Percentiles rank a stretch among this genome's conserved stretches.
Conservation (phyloP, 192 early-diverging fungal genomes). For the Geranomyces michiganensis region DNA sequence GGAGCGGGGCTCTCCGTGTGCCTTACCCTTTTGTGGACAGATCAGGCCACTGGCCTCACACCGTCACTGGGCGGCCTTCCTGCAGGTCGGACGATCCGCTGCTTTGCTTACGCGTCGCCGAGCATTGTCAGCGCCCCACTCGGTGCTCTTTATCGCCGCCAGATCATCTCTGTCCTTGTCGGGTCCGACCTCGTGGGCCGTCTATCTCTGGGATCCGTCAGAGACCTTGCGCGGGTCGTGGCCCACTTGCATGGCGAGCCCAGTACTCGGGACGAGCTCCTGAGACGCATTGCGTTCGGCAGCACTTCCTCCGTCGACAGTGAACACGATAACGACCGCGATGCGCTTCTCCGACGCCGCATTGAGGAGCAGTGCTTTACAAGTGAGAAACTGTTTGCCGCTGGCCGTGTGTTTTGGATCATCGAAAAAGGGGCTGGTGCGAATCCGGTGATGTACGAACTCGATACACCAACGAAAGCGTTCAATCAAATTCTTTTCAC, state of each 20-base stretch:
- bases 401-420: constrained; percentile 47
- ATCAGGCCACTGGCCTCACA: constrained; percentile 45
- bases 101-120: constrained; percentile 84
- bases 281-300: not conserved
- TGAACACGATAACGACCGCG: not conserved
- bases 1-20: constrained; percentile 85
- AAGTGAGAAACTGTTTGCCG: constrained; percentile 42
- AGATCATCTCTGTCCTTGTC: constrained; percentile 83
- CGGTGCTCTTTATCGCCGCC: constrained; percentile 61
- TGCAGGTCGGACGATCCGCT: constrained; percentile 74
- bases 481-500: constrained; percentile 47
- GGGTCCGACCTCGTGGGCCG: constrained; percentile 78
- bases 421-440: constrained; percentile 4
- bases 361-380: constrained; percentile 29
- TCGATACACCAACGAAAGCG: constrained; percentile 24
- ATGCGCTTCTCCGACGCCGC: constrained; percentile 15
- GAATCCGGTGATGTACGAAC: constrained; percentile 24
- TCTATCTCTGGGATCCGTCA: constrained; percentile 73
- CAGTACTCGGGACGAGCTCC: constrained; percentile 5
- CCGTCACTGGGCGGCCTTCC: constrained; percentile 52
- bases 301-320: not conserved
- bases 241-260: constrained; percentile 25
- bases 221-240: constrained; percentile 74
- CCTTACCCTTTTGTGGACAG: constrained; percentile 78
- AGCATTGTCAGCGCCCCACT: constrained; percentile 72